Base-by-base conservation (phyloP, 192 early-diverging fungal species). In the Coemansia sp. region DNA sequence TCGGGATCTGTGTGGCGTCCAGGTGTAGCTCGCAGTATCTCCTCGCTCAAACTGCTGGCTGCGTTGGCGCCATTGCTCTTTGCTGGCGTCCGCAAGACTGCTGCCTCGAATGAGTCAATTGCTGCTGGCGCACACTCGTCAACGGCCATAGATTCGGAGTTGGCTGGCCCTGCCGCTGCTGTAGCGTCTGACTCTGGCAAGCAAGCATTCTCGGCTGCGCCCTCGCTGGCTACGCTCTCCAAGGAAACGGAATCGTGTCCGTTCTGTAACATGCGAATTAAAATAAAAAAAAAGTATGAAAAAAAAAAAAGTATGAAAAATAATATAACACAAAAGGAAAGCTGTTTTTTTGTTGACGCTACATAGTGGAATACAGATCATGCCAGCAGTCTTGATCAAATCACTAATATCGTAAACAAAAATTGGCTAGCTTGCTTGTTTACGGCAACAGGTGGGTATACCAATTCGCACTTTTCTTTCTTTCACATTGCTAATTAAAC, bases 1-100 rank as follows among this genome's bases (percentile, higher is more conserved):
- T 61, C 63, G 4, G 74, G 67, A 31, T 67, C 70, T 32, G 54
- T 56, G 47, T 72, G 74, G 40, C 36, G 61, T n/a, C 59, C 74
- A 12, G 79, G 74, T 5, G 79, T 76, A 3, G 79, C 79, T 11
- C 79, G 71, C 7, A 57, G 37, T 43, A 82, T 76, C 31, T 64
- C 58, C 8, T 76, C 62, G 64, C 60, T 68, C 40, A 76, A 64
- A 38, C 14, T 31, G 36, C 56, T 53, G 14, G 29, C 25, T 9
- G 45, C 15, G 2, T 51, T 67, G 43, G 20, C 11, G 17, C 20
- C 57, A 43, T 62, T 73, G 22, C 24, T 29, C 31, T 64, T 62
- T 39, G 20, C 42, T 42, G 71, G 71, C 8, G 71, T 73, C 24
- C 19, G 36, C n/a, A 62, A 12, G 62, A 45, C 27, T 38, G 45